phyloP scores from a whole-genome alignment of 2,329 filamentous ascomycete species.

The Sporothrix humicola region DNA sequence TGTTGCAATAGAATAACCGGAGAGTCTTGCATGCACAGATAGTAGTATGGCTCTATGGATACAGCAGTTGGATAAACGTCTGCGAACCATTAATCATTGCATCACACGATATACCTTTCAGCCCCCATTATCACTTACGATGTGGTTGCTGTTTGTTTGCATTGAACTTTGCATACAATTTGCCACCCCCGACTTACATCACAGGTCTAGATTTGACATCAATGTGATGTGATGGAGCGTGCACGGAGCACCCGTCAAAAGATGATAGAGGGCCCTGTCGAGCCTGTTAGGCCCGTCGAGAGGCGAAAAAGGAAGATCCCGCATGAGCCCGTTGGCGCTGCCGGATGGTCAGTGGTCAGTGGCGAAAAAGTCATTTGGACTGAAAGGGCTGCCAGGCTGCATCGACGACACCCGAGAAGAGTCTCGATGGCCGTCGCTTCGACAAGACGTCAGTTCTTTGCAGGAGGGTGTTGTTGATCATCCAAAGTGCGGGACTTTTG shows the following conservation, averaged over 20 bases:
- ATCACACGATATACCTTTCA: slow-evolving; percentile 3
- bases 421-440: not conserved
- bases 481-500: not conserved
- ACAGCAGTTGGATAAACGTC: not conserved
- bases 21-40: too few relatives aligned
- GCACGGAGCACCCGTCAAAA: slow-evolving; percentile 11
- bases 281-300: too few relatives aligned
- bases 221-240: not conserved
- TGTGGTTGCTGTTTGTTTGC: not conserved
- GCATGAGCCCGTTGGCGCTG: not conserved
- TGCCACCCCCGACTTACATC: not conserved
- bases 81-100: not conserved
- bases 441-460: slow-evolving; percentile 1
- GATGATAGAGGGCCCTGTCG: not conserved
- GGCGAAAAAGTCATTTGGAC: not conserved
- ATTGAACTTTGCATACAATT: not conserved
- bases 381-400: not conserved
- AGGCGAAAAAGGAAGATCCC: not conserved
- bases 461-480: too few relatives aligned
- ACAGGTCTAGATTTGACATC: too few relatives aligned
- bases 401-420: not conserved
- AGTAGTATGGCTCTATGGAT: too few relatives aligned
- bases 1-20: too few relatives aligned
- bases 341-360: slow-evolving; percentile 4
- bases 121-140: not conserved